A percentile compares a stretch with the other conserved stretches of the same genome.
phyloP scores from a whole-genome alignment of 768 basidiomycete genomes.

The Russula abietina region DNA sequence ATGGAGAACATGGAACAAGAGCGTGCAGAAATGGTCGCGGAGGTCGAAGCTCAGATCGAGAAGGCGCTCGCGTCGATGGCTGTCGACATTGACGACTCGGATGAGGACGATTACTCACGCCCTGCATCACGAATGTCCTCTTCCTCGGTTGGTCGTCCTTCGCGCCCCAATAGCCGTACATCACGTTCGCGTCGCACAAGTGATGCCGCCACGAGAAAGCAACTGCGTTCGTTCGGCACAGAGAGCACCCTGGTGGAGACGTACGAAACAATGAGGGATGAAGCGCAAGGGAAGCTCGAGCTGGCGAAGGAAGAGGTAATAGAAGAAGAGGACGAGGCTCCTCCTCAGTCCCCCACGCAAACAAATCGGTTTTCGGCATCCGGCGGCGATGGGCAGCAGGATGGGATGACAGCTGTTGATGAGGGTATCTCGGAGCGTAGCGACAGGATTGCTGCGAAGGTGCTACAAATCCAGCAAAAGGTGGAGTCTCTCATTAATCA shows the following conservation, averaged over 20 bases:
- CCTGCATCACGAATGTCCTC: conserved; percentile 32
- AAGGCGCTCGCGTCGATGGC: conserved; percentile 81
- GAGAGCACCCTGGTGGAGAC: conserved; percentile 76
- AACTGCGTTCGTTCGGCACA: conserved; percentile 66
- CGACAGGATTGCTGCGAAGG: conserved; percentile 83
- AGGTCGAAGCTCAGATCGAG: conserved; percentile 89
- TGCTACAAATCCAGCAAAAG: conserved; percentile 87
- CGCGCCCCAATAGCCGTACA: conserved; percentile 45
- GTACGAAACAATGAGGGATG: conserved; percentile 37
- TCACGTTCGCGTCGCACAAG: conserved; percentile 54
- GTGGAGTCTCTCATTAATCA: conserved; percentile 39
- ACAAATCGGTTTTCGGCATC: conserved; percentile 80
- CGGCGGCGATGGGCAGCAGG: conserved; percentile 56
- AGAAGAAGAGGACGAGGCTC: conserved; percentile 38
- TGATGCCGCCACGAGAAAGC: conserved; percentile 48
- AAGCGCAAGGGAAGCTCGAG: conserved; percentile 45
- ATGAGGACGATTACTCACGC: conserved; percentile 63
- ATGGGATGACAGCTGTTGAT: conserved; percentile 82
- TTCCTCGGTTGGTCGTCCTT: conserved; percentile 13
- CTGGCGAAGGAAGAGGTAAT: conserved; percentile 51
- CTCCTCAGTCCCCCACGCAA: conserved; percentile 36
- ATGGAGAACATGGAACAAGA: conserved; percentile 88
- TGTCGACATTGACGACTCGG: conserved; percentile 71
- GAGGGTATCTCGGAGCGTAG: conserved; percentile 79
- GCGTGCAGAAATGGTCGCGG: conserved; percentile 86